Evolutionary conservation across 2,329 filamentous ascomycete genomes (phyloP).

Genomic region (Cadophora sp.): DNA sequence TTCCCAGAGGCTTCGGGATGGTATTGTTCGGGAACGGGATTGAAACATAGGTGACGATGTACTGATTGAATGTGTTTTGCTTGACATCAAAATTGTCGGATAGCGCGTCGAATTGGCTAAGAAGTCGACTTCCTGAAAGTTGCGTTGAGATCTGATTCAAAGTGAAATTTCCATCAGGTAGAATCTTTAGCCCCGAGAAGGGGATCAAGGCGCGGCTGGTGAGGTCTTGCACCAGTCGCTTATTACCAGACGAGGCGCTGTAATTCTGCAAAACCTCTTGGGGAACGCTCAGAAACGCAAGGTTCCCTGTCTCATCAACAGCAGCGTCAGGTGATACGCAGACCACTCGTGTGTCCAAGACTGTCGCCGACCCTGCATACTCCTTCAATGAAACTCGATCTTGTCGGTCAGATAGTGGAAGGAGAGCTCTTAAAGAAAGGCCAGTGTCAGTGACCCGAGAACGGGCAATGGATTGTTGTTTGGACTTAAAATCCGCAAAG

Average conservation of each 20-base stretch:
- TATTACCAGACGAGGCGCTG: not conserved
- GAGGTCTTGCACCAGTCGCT: not conserved
- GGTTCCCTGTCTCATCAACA: not conserved
- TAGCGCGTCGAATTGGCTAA: not conserved
- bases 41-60: not conserved
- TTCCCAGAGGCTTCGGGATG: slow-evolving; percentile 5
- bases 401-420: not conserved
- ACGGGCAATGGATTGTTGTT: not conserved
- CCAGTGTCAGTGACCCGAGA: slow-evolving; percentile 7
- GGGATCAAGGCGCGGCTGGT: not conserved
- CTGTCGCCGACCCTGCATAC: not conserved
- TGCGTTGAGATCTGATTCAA: slow-evolving; percentile 1
- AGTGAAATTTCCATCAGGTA: not conserved
- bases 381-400: slow-evolving; percentile 1
- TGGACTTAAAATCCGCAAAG: not conserved
- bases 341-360: slow-evolving; percentile 1
- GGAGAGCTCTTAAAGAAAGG: not conserved
- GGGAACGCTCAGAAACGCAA: not conserved
- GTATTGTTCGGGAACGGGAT: slow-evolving; percentile 5
- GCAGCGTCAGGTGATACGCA: slow-evolving; percentile 1
- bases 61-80: not conserved
- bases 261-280: slow-evolving; percentile 1
- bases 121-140: not conserved
- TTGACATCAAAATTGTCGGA: not conserved
- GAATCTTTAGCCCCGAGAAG: not conserved